Percentiles rank a stretch among this genome's conserved stretches.
Conservation (phyloP, 2,329 filamentous ascomycete species). For the Atkinsonella hypoxylon region DNA sequence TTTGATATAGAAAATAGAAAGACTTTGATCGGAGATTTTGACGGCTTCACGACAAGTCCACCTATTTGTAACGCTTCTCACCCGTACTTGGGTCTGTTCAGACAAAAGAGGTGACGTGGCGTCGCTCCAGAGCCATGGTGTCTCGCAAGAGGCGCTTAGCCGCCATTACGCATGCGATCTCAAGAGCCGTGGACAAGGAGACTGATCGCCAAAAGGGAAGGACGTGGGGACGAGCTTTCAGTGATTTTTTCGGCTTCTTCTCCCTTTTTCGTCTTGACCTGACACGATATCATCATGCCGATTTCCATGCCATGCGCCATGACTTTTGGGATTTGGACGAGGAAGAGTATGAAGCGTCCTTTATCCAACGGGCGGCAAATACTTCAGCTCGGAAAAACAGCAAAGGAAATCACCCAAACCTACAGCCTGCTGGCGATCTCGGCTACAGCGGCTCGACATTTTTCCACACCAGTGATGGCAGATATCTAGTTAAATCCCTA, state of each 20-base stretch:
- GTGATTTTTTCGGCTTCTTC: neutral
- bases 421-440: slow-evolving; percentile 47
- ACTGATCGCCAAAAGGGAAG: neutral
- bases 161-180: slow-evolving; percentile 1
- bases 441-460: slow-evolving; percentile 69
- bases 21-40: too few species aligned
- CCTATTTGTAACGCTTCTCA: too few species aligned
- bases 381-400: neutral
- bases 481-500: slow-evolving; percentile 60
- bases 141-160: neutral
- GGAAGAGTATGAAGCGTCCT: slow-evolving; percentile 1
- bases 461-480: slow-evolving; percentile 53
- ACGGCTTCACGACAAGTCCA: too few species aligned
- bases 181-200: neutral
- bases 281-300: neutral
- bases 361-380: neutral
- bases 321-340: slow-evolving; percentile 5
- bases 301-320: slow-evolving; percentile 3
- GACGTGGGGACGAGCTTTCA: neutral
- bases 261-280: slow-evolving; percentile 1
- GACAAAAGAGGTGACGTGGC: too few species aligned
- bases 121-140: too few species aligned
- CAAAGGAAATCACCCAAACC: slow-evolving; percentile 21
- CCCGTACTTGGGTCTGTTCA: too few species aligned
- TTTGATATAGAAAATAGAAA: too few species aligned